Conservation (phyloP, 805 yeast species). For the Lachancea meyersii region DNA sequence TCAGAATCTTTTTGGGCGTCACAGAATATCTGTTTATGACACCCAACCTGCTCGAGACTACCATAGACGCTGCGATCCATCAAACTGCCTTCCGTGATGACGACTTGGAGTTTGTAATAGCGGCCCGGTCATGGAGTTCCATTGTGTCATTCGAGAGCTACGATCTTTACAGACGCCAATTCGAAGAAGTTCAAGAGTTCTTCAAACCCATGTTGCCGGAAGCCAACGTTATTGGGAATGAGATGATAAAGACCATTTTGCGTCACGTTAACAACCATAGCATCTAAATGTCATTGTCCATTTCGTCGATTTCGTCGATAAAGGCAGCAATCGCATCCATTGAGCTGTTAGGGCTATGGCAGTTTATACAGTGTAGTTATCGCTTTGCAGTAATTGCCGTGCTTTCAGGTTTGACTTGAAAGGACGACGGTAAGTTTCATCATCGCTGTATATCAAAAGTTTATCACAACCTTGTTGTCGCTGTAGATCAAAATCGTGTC, state of each 20-base stretch:
- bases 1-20: conserved; percentile 89
- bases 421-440: too few species aligned
- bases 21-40: conserved; percentile 86
- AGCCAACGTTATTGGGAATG: conserved; percentile 84
- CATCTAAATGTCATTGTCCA: not conserved
- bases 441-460: too few species aligned
- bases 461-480: too few species aligned
- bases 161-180: conserved; percentile 60
- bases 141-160: conserved; percentile 73
- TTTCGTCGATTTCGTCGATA: not conserved
- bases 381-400: too few species aligned
- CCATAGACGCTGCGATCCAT: conserved; percentile 62
- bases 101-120: conserved; percentile 86
- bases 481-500: too few species aligned
- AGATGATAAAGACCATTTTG: conserved; percentile 80
- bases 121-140: conserved; percentile 82
- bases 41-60: conserved; percentile 73
- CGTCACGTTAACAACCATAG: conserved; percentile 25
- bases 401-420: too few species aligned
- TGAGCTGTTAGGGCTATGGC: too few species aligned
- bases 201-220: conserved; percentile 83
- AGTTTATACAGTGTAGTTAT: too few species aligned
- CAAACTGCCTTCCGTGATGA: conserved; percentile 73
- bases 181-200: conserved; percentile 75
- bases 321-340: too few species aligned